phyloP scores from a whole-genome alignment of 441 rosid species.

The Mallotus repandus region DNA sequence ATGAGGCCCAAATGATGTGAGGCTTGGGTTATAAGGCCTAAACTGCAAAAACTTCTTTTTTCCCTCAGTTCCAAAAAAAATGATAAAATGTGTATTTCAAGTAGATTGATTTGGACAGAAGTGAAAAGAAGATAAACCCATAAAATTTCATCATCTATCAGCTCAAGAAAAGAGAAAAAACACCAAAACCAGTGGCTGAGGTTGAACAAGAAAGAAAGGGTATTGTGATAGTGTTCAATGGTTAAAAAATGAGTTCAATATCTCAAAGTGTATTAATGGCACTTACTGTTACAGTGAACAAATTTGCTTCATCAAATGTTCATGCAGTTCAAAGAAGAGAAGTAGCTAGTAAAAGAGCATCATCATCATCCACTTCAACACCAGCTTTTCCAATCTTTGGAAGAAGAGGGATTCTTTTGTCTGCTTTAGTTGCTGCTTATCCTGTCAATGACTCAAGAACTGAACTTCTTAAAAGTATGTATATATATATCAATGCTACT shows the following conservation, averaged over 20 bases:
- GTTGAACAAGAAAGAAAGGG: conserved; percentile 15
- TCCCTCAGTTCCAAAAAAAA: too few species aligned
- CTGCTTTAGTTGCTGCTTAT: conserved; percentile 50
- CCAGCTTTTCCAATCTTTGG: conserved; percentile 18
- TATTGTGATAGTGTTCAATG: not conserved
- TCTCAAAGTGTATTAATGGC: conserved; percentile 83
- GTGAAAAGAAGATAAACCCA: conserved; percentile 21
- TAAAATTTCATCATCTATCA: conserved; percentile 17
- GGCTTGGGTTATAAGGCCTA: not conserved
- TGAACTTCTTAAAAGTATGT: conserved; percentile 65
- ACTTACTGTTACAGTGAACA: conserved; percentile 79
- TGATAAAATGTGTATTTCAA: not conserved
- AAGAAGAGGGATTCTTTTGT: conserved; percentile 56
- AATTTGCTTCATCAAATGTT: conserved; percentile 67
- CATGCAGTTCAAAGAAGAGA: conserved; percentile 56
- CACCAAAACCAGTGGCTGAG: conserved; percentile 32
- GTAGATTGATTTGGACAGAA: conserved; percentile 6
- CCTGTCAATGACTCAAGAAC: conserved; percentile 47
- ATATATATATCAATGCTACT: not conserved
- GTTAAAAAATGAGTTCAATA: conserved; percentile 47
- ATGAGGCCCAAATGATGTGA: not conserved
- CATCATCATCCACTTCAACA: conserved; percentile 20
- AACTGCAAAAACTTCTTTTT: too few species aligned
- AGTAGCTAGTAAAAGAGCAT: conserved; percentile 15
- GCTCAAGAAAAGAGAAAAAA: not conserved